These are phyloP conservation scores for Pascua guehoae DNA, from an alignment of 1,284 basidiomycete species.

Conservation along the genomic window DNA sequence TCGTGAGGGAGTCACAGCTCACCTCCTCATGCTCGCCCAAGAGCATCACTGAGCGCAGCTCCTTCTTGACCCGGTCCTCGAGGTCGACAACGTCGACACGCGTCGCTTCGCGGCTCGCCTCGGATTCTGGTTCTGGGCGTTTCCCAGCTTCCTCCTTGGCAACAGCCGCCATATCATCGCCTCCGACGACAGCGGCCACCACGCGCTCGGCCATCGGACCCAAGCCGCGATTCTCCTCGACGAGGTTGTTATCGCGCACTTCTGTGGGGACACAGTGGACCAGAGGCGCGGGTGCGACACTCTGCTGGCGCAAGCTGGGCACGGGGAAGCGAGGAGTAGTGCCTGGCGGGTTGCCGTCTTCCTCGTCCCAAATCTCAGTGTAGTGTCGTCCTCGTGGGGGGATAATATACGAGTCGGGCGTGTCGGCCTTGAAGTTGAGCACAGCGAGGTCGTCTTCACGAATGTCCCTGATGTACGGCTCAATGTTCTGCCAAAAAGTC, in stretches of 20 bases:
- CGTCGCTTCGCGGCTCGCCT: conserved; percentile 3
- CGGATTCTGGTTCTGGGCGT: conserved; percentile 16
- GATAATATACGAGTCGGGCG: conserved; percentile 77
- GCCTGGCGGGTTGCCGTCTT: conserved; percentile 58
- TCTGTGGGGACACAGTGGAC: conserved; percentile 21
- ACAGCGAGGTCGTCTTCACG: conserved; percentile 89
- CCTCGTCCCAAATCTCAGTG: conserved; percentile 83
- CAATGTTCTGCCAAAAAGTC: conserved; percentile 78
- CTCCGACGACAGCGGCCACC: conserved; percentile 68
- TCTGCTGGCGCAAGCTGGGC: conserved; percentile 29
- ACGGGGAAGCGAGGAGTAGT: conserved; percentile 35
- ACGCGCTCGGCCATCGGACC: conserved; percentile 52
- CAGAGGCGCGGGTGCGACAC: conserved; percentile 2
- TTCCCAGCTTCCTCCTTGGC: conserved; percentile 53
- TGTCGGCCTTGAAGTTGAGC: conserved; percentile 77
- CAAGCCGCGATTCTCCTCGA: conserved; percentile 40
- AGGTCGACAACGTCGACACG: conserved; percentile 52
- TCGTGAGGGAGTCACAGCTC: conserved; percentile 20
- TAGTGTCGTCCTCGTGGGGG: conserved; percentile 87
- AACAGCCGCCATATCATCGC: conserved; percentile 12
- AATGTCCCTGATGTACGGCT: conserved; percentile 77
- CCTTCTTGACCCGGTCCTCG: conserved; percentile 55
- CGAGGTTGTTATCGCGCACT: conserved; percentile 39
- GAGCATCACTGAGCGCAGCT: conserved; percentile 55
- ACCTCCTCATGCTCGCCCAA: conserved; percentile 54